Base-by-base conservation (phyloP, 768 basidiomycete genomes). In the Termitomyces sp. region DNA sequence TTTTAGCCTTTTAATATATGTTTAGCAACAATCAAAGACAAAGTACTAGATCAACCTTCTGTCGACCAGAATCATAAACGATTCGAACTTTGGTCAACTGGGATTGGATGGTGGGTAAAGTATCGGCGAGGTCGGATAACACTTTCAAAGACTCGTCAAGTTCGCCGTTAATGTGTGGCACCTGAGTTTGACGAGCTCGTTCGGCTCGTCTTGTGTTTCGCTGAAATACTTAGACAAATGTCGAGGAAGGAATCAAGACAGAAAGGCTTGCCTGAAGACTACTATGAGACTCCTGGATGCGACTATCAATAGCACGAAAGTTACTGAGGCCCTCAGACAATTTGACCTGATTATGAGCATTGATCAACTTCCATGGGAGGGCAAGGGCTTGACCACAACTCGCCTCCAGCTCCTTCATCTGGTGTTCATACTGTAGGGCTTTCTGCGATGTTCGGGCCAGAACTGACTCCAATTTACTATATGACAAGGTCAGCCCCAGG, bases 251-350 rank as follows among this genome's bases (percentile, higher is more conserved):
- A 50, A 51, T 40, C 35, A 6, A 38, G 28, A 28, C 22, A 43
- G 33, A 18, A 4, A 50, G 18, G 69, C 78, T 57, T 35, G 86
- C 90, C 65, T 85, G 81, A 33, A 91, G 74, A 49, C 78, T 79
- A 61, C 72, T 76, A 54, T 83, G 80, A 4, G 86, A 81, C 53
- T 88, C 87, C 60, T 84, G 83, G 35, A 91, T 76, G 26, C 84
- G 78, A 59, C 80, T 80, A 62, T 91, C 87, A 60, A 91, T 84
- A 18, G 86, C 84, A 54, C 86, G 76, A 55, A 89, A 90, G 66
- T 90, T 90, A 64, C 85, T 85, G 55, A 91, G 73, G 66, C 85
- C 81, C 63, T 88, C 84, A 42, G 85, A 79, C 24, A 92, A 78
- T 66, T 80, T 83, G 53, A 77, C 77, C 88, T 90, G 64, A 1